Percentiles rank a stretch among this genome's conserved stretches.
These are phyloP conservation scores for Paramecium sexaurelia DNA, from an alignment of 73 alveolate species.

Conservation along the genomic window DNA sequence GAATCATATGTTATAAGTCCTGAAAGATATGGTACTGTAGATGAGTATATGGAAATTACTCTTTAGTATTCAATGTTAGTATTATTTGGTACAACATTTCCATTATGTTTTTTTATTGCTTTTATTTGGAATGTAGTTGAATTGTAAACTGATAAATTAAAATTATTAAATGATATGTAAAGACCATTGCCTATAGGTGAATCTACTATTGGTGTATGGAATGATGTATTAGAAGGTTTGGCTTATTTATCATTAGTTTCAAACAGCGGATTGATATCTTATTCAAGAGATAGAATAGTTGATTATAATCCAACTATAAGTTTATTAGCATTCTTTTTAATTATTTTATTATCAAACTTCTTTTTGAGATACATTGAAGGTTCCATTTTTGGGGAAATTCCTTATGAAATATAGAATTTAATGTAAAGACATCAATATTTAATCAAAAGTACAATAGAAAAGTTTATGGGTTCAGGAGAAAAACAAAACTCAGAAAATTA, in stretches of 20 bases:
- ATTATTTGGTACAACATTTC: constrained; percentile 3
- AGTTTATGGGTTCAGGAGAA: background rate
- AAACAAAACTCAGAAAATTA: background rate
- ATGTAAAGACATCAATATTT: background rate
- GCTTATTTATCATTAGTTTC: background rate
- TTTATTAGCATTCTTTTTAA: background rate
- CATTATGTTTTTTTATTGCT: background rate
- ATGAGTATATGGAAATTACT: constrained; percentile 31
- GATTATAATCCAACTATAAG: background rate
- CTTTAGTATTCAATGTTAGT: background rate
- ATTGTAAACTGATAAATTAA: background rate
- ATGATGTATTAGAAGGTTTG: background rate
- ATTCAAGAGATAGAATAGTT: constrained; percentile 5
- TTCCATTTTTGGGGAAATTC: background rate
- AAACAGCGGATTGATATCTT: background rate
- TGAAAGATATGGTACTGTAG: constrained; percentile 42
- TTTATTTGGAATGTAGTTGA: background rate
- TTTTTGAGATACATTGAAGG: background rate
- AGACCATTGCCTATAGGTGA: constrained; percentile 15
- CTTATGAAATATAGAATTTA: background rate
- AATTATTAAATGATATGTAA: background rate
- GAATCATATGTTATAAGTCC: background rate
- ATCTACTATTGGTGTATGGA: constrained; percentile 28
- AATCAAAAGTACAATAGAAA: background rate
- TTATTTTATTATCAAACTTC: background rate